phyloP scores from a whole-genome alignment of 495 filamentous ascomycete species.

The Aspergillus wentii region DNA sequence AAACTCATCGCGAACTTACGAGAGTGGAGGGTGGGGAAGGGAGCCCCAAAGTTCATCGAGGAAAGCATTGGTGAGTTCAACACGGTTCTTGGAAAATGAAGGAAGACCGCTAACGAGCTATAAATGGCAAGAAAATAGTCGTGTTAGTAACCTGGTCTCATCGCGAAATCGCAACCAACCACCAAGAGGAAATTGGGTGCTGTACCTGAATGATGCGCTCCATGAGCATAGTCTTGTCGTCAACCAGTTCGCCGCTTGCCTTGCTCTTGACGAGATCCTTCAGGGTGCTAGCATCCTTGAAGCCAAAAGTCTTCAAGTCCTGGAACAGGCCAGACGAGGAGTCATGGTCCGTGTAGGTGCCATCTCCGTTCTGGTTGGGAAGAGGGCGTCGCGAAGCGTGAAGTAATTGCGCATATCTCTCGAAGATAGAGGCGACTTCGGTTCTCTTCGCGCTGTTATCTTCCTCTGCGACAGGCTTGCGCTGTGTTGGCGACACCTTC shows the following conservation, averaged over 20 bases:
- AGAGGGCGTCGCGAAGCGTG: conserved; percentile 60
- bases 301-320: conserved; percentile 59
- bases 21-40: conserved; percentile 47
- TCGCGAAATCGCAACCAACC: too few relatives aligned
- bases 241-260: conserved; percentile 49
- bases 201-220: conserved; percentile 65
- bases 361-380: conserved; percentile 62
- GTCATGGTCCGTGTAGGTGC: conserved; percentile 47
- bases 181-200: too few relatives aligned
- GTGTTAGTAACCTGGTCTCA: background rate
- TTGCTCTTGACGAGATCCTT: conserved; percentile 49
- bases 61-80: conserved; percentile 64
- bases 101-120: conserved; percentile 64
- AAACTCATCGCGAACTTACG: too few relatives aligned
- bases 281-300: conserved; percentile 53
- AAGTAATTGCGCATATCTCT: conserved; percentile 59
- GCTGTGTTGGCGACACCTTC: conserved; percentile 22
- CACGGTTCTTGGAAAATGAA: conserved; percentile 53
- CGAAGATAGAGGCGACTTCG: conserved; percentile 48
- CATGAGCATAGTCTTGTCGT: conserved; percentile 81
- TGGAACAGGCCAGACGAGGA: conserved; percentile 52
- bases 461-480: conserved; percentile 12
- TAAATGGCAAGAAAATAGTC: background rate
- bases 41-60: conserved; percentile 66
- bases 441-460: conserved; percentile 30